phyloP scores from a whole-genome alignment of 2,329 filamentous ascomycete genomes.

The Ophiostoma piceae region DNA sequence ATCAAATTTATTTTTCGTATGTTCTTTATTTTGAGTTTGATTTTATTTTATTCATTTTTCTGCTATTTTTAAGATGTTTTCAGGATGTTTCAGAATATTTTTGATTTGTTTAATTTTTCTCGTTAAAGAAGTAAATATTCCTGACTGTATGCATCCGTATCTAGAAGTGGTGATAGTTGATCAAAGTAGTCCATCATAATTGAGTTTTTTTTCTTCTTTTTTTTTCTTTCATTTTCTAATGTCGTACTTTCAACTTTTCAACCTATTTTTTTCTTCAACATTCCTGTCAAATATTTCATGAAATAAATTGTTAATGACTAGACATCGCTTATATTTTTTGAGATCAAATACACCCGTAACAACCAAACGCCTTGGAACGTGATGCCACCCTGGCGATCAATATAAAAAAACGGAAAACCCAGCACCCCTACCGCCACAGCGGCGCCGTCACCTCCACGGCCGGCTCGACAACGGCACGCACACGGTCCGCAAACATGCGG shows the following conservation, averaged over 20 bases:
- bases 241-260: too few species aligned
- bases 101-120: background rate
- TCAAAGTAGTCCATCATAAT: too few species aligned
- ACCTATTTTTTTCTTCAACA: too few species aligned
- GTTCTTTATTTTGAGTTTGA: too few species aligned
- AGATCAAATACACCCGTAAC: background rate
- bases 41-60: too few species aligned
- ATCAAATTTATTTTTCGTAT: too few species aligned
- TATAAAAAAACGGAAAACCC: background rate
- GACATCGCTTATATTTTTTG: background rate
- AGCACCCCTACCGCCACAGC: constrained; percentile 44
- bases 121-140: background rate
- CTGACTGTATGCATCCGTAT: background rate
- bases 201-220: too few species aligned
- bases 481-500: constrained; percentile 72
- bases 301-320: background rate
- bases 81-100: too few species aligned
- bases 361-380: background rate
- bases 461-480: constrained; percentile 82
- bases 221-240: too few species aligned
- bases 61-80: too few species aligned
- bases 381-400: background rate
- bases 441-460: constrained; percentile 82
- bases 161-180: too few species aligned
- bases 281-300: too few species aligned